These are phyloP conservation scores for Phytophthora uliginosa DNA, from an alignment of 352 stramenopile genomes.

Conservation along the genomic window DNA sequence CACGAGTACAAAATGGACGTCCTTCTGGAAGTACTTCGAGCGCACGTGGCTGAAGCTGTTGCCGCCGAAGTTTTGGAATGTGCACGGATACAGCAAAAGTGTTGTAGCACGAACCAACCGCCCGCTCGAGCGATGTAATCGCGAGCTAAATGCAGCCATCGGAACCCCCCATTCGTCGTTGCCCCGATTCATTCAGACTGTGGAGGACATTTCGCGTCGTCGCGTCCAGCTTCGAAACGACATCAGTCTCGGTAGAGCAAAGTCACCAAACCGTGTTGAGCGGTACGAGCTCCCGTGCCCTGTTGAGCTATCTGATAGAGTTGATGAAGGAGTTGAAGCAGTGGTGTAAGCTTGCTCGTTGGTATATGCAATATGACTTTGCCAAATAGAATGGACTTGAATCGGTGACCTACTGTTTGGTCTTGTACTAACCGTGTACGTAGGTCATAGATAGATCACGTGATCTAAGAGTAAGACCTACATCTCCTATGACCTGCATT, in stretches of 20 bases:
- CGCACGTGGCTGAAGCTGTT: constrained; percentile 2
- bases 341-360: neutral
- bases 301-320: neutral
- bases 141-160: constrained; percentile 12
- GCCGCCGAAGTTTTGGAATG: constrained; percentile 10
- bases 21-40: constrained; percentile 14
- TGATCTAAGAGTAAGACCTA: too few species aligned
- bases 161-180: constrained; percentile 11
- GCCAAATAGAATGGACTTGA: neutral
- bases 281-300: neutral
- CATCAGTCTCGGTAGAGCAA: constrained; percentile 9
- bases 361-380: too few species aligned
- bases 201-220: constrained; percentile 12
- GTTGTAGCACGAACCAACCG: constrained; percentile 8
- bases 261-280: constrained; percentile 7
- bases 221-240: constrained; percentile 8
- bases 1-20: neutral
- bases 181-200: constrained; percentile 16
- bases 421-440: neutral
- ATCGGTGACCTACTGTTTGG: neutral
- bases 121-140: constrained; percentile 9
- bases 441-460: neutral
- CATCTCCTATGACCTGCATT: too few species aligned
- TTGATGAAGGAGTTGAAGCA: neutral
- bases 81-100: neutral